Evolutionary conservation across 2,329 filamentous ascomycete genomes (phyloP).

Genomic region (Penicillium sp.): DNA sequence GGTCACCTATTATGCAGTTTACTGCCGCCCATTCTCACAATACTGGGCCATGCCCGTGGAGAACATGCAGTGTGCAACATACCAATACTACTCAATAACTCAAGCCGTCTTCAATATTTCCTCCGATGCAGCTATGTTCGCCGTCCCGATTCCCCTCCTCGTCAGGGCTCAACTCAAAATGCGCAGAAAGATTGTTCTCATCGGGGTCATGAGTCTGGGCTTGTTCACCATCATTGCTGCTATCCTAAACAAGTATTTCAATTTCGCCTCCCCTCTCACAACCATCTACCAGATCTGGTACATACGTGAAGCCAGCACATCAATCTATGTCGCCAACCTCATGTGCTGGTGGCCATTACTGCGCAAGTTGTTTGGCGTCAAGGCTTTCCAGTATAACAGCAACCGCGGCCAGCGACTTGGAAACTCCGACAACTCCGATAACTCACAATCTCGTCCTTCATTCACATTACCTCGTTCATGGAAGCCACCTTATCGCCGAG

Average conservation of each 20-base stretch:
- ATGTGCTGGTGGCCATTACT: slow-evolving; percentile 33
- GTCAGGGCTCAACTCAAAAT: slow-evolving; percentile 35
- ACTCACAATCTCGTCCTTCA: slow-evolving; percentile 22
- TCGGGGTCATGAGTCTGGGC: slow-evolving; percentile 39
- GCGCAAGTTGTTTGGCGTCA: slow-evolving; percentile 30
- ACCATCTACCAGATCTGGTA: slow-evolving; percentile 45
- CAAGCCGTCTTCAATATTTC: slow-evolving; percentile 48
- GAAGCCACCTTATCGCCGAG: slow-evolving; percentile 9
- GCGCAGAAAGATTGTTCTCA: slow-evolving; percentile 35
- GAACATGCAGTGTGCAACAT: slow-evolving; percentile 42
- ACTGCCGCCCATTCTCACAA: slow-evolving; percentile 50
- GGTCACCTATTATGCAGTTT: slow-evolving; percentile 49
- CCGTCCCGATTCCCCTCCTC: slow-evolving; percentile 40
- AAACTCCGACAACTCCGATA: slow-evolving; percentile 12
- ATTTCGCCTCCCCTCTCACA: slow-evolving; percentile 37
- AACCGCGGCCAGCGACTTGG: slow-evolving; percentile 20
- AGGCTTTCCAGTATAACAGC: slow-evolving; percentile 28
- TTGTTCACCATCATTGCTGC: slow-evolving; percentile 45
- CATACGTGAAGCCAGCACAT: slow-evolving; percentile 41
- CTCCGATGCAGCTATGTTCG: slow-evolving; percentile 41
- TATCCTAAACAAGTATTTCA: slow-evolving; percentile 51
- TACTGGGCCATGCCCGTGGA: slow-evolving; percentile 51
- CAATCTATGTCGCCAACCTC: slow-evolving; percentile 49
- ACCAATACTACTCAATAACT: slow-evolving; percentile 42
- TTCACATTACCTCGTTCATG: slow-evolving; percentile 15